A percentile compares a stretch with the other conserved stretches of the same genome.
Conservation (phyloP, 2,329 filamentous ascomycete species). For the Aspergillus sp. region DNA sequence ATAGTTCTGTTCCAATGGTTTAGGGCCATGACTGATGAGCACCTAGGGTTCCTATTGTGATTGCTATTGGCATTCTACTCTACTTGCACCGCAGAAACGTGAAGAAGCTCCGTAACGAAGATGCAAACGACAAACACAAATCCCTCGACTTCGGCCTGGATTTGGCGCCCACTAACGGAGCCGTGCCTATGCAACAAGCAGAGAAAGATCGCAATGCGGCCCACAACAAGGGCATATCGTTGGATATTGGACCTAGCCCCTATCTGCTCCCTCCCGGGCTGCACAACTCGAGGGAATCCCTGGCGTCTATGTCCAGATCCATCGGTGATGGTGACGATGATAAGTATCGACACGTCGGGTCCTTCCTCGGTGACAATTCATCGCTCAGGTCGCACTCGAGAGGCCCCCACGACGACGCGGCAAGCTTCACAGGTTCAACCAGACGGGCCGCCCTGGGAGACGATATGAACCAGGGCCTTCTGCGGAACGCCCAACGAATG, state of each 20-base stretch:
- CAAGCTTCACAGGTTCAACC: constrained; percentile 55
- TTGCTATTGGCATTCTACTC: constrained; percentile 67
- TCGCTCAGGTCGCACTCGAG: constrained; percentile 42
- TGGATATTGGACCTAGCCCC: constrained; percentile 69
- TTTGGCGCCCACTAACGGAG: constrained; percentile 37
- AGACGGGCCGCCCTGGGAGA: constrained; percentile 43
- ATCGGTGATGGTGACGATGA: constrained; percentile 71
- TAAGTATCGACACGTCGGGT: constrained; percentile 70
- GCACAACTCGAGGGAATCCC: constrained; percentile 78
- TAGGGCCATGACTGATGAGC: constrained; percentile 24
- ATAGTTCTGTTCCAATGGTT: neutral
- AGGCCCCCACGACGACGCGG: constrained; percentile 50
- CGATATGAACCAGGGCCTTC: constrained; percentile 54
- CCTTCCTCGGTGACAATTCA: constrained; percentile 53
- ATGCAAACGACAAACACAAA: constrained; percentile 81
- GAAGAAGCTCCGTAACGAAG: constrained; percentile 71
- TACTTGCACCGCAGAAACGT: constrained; percentile 78
- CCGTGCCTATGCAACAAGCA: constrained; percentile 58
- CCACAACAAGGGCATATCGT: constrained; percentile 55
- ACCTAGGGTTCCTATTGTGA: constrained; percentile 71
- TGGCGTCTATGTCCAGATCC: constrained; percentile 79
- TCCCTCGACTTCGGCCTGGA: constrained; percentile 91
- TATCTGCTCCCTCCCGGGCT: constrained; percentile 88
- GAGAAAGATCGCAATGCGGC: constrained; percentile 44
- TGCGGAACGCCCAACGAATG: constrained; percentile 61